phyloP scores from a whole-genome alignment of 345 rosid species.

The Citrus medica region DNA sequence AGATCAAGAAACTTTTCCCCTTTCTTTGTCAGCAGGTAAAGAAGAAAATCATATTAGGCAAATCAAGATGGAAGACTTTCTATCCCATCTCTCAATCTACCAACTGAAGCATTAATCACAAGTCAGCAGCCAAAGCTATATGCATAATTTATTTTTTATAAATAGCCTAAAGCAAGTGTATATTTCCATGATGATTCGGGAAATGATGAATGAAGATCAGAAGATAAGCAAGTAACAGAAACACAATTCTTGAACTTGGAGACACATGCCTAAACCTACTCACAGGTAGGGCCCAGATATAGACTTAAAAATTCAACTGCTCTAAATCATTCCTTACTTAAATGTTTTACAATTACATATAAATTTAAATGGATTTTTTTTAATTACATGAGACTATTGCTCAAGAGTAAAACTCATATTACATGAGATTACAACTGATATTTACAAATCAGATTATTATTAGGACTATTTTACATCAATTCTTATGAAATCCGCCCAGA shows the following conservation, averaged over 20 bases:
- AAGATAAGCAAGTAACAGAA: neutral
- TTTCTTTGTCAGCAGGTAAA: conserved; percentile 80
- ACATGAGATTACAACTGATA: no score
- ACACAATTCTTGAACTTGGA: neutral
- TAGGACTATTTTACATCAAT: no score
- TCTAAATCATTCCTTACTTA: neutral
- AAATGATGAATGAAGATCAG: neutral
- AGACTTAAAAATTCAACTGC: neutral
- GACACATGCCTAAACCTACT: neutral
- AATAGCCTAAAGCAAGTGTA: neutral
- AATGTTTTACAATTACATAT: no score
- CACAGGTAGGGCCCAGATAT: neutral
- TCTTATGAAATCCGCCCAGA: no score
- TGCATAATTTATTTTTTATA: neutral
- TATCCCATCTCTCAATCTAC: neutral
- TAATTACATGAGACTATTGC: no score
- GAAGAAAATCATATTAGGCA: conserved; percentile 1
- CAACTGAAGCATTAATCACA: neutral
- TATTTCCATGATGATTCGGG: neutral
- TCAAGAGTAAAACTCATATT: no score
- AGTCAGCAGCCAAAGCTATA: neutral
- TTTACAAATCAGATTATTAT: no score
- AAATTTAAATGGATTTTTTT: neutral
- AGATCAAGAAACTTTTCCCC: conserved; percentile 86
- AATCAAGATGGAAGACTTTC: neutral